Percentiles rank a stretch among this genome's conserved stretches.
Conservation (phyloP, 2,329 filamentous ascomycete species). For the Teratosphaeria pseudoeucalypti region DNA sequence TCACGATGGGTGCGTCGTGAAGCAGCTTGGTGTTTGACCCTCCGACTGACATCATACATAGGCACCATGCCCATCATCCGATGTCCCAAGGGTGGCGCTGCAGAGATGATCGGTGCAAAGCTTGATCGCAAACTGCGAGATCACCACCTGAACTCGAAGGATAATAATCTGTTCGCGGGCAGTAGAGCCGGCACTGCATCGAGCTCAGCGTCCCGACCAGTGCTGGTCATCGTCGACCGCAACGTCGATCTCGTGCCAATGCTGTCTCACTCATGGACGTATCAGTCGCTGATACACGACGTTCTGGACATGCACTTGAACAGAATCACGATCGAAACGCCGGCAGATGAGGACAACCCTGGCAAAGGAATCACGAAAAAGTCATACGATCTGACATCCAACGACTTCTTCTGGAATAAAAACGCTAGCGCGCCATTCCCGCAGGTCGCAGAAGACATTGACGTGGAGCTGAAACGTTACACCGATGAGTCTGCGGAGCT, state of each 20-base stretch:
- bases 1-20: constrained; percentile 74
- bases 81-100: constrained; percentile 83
- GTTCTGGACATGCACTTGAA: constrained; percentile 76
- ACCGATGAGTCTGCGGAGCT: constrained; percentile 92
- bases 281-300: constrained; percentile 76
- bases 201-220: constrained; percentile 59
- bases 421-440: constrained; percentile 88
- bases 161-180: constrained; percentile 73
- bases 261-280: constrained; percentile 93
- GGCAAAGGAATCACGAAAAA: constrained; percentile 71
- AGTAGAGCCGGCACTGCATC: constrained; percentile 52
- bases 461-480: constrained; percentile 84
- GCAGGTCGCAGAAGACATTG: constrained; percentile 92
- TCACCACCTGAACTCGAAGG: constrained; percentile 94
- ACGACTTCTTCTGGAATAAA: constrained; percentile 93
- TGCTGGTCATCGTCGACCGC: constrained; percentile 85
- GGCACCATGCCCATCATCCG: constrained; percentile 90
- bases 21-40: not conserved
- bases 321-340: constrained; percentile 82
- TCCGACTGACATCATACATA: constrained; percentile 24
- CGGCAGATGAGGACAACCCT: constrained; percentile 65
- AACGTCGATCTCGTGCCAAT: constrained; percentile 95
- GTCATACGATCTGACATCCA: constrained; percentile 77
- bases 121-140: constrained; percentile 92
- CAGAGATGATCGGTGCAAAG: constrained; percentile 87